Conservation (phyloP, 768 basidiomycete species). For the Leccinum arenicola region DNA sequence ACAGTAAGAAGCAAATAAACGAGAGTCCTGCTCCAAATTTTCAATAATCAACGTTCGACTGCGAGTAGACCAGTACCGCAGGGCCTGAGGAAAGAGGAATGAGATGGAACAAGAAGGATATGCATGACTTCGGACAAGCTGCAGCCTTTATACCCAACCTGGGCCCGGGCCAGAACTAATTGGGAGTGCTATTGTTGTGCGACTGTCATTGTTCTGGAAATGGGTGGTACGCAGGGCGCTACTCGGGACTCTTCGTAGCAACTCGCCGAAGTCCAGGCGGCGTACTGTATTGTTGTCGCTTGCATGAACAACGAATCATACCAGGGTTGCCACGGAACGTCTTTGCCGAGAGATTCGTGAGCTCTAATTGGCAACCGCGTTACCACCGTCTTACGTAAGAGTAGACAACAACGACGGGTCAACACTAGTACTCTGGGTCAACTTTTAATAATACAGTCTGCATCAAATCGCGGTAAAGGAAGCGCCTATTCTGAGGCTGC, state of each 20-base stretch:
- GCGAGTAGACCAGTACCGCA: constrained; percentile 26
- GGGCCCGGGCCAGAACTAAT: neutral
- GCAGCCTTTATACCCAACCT: constrained; percentile 16
- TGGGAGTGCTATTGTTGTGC: constrained; percentile 13
- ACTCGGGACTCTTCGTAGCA: neutral
- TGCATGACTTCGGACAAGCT: neutral
- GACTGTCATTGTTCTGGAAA: constrained; percentile 16
- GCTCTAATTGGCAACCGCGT: neutral
- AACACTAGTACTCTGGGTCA: too few species aligned
- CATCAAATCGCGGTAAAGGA: neutral
- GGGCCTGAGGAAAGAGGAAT: constrained; percentile 6
- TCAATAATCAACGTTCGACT: neutral
- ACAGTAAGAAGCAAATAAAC: neutral
- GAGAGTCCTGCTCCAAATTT: constrained; percentile 24
- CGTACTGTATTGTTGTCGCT: neutral
- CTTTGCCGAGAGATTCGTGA: neutral
- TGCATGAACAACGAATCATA: neutral
- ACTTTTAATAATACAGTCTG: neutral
- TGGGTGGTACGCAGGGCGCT: neutral
- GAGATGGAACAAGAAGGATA: neutral
- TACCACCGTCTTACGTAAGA: neutral
- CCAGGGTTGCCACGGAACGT: neutral
- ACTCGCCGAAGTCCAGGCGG: neutral
- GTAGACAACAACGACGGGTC: neutral
- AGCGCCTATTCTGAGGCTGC: constrained; percentile 3